Conservation (phyloP, 345 rosid genomes). For the Syzygium grande region DNA sequence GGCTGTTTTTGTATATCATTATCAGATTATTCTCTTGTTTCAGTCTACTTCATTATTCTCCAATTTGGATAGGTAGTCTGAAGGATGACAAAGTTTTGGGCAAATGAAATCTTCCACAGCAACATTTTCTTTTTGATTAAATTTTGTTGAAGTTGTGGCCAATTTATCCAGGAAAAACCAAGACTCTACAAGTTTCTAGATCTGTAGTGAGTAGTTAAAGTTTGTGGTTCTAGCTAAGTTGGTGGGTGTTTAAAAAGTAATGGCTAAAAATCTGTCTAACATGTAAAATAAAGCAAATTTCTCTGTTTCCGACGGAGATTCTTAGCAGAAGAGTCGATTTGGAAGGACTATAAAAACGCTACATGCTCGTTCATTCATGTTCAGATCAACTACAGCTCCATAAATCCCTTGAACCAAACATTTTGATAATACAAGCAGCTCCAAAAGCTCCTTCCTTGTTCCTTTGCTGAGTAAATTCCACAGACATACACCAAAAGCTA, state of each 20-base stretch:
- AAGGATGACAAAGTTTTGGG: not conserved
- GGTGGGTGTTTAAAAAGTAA: not conserved
- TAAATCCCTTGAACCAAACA: no score
- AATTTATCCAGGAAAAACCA: not conserved
- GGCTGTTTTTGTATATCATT: no score
- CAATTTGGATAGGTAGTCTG: not conserved
- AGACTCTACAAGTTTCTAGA: not conserved
- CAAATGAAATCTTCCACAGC: not conserved
- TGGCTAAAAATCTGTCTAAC: not conserved
- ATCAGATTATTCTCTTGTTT: not conserved
- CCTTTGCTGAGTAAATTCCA: no score
- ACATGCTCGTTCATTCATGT: no score
- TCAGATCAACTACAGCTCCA: no score
- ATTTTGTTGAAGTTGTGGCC: not conserved
- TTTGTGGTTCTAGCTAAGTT: not conserved
- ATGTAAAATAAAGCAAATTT: no score
- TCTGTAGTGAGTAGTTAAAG: not conserved
- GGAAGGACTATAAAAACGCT: no score
- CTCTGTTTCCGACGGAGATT: no score
- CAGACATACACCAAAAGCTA: no score
- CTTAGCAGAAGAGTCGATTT: no score
- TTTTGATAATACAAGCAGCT: no score
- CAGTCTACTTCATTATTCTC: not conserved
- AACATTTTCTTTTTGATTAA: not conserved
- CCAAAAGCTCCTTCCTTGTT: no score